Conservation (phyloP, 257 asterid species). For the Hygrophila difformis region DNA sequence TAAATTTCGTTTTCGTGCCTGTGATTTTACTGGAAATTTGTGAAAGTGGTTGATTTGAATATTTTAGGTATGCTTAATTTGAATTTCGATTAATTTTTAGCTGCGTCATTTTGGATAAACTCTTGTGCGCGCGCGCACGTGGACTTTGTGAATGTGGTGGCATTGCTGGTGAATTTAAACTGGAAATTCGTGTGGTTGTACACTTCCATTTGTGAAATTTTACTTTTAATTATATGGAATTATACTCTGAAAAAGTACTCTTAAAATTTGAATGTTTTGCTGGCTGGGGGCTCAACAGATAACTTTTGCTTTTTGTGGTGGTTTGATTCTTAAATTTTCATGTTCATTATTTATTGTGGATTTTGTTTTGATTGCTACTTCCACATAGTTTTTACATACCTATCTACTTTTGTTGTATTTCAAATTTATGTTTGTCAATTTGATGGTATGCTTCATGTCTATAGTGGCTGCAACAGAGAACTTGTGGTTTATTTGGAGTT, state of each 20-base stretch:
- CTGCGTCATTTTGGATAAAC: conserved; percentile 5
- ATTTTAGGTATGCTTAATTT: no score
- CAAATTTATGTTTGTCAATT: no score
- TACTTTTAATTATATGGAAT: not conserved
- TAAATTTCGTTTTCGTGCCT: no score
- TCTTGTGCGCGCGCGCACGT: not conserved
- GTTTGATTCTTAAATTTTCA: not conserved
- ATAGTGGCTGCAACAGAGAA: no score
- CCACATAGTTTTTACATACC: conserved; percentile 8
- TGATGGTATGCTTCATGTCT: not conserved
- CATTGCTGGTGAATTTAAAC: not conserved
- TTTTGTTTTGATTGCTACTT: conserved; percentile 5
- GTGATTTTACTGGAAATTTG: no score
- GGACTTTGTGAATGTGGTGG: no score
- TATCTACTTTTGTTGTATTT: no score
- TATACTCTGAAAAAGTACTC: conserved; percentile 1
- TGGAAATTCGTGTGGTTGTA: conserved; percentile 4
- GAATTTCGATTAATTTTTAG: conserved; percentile 5
- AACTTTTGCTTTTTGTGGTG: not conserved
- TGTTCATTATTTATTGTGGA: not conserved
- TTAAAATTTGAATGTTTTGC: not conserved
- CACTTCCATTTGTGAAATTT: conserved; percentile 6
- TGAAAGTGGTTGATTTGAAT: no score
- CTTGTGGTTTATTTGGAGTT: no score
- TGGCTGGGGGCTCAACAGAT: not conserved